A percentile compares a stretch with the other conserved stretches of the same genome.
Evolutionary conservation across 1,284 basidiomycete species (phyloP).

Genomic region (Pascua sp.): DNA sequence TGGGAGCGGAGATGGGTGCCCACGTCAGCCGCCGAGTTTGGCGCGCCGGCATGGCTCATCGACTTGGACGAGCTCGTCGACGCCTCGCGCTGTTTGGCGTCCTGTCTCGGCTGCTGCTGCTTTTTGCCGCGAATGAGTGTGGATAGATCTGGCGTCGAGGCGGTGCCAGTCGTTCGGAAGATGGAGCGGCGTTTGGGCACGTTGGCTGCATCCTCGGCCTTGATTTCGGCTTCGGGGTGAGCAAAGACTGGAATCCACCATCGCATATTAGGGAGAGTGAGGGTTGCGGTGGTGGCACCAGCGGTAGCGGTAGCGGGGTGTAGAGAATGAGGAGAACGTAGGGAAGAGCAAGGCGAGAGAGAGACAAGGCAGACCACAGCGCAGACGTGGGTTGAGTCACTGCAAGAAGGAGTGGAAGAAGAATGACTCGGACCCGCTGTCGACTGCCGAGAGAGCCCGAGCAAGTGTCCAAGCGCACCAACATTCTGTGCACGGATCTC

Average conservation of each 20-base stretch:
- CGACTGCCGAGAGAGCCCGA: too few species aligned
- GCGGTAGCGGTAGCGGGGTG: too few species aligned
- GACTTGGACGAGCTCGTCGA: slow-evolving; percentile 1
- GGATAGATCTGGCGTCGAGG: slow-evolving; percentile 80
- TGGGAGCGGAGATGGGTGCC: background rate
- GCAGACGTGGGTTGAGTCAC: too few species aligned
- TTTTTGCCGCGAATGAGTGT: slow-evolving; percentile 71
- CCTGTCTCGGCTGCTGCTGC: background rate
- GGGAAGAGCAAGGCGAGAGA: too few species aligned
- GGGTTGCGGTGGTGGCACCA: too few species aligned
- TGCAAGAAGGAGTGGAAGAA: too few species aligned
- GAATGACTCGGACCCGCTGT: too few species aligned
- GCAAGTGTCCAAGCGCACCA: too few species aligned
- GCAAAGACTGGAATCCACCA: background rate
- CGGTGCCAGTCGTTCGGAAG: slow-evolving; percentile 79
- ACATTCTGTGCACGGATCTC: too few species aligned
- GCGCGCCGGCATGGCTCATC: background rate
- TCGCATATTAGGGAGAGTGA: background rate
- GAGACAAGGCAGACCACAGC: too few species aligned
- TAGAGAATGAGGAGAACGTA: too few species aligned
- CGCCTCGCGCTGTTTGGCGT: slow-evolving; percentile 45
- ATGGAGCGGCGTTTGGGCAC: slow-evolving; percentile 66
- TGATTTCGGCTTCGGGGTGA: slow-evolving; percentile 24
- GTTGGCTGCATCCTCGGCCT: slow-evolving; percentile 21
- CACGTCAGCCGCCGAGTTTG: slow-evolving; percentile 4